Conservation (phyloP, 345 rosid species). For the Cardamine resedifolia region DNA sequence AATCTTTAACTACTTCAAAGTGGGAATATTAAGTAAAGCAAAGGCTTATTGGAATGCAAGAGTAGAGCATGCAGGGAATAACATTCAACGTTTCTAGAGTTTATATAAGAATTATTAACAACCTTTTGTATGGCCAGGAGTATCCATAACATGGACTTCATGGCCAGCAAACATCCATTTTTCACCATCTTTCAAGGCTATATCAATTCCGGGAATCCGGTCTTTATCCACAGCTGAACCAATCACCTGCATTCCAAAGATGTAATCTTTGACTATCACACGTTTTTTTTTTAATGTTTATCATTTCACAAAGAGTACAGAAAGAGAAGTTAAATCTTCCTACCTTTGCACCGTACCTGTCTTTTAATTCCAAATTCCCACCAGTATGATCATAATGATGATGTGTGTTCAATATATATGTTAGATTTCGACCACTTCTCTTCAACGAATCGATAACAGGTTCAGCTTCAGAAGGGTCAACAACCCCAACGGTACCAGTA, state of each 20-base stretch:
- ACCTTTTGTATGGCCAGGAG: slow-evolving; percentile 99
- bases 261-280: not conserved
- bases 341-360: slow-evolving; percentile 98
- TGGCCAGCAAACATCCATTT: slow-evolving; percentile 99
- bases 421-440: slow-evolving; percentile 70
- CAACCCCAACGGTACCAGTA: slow-evolving; percentile 97
- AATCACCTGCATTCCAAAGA: slow-evolving; percentile 65
- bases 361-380: slow-evolving; percentile 90
- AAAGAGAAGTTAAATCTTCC: slow-evolving; percentile 23
- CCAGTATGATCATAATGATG: slow-evolving; percentile 96
- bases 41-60: not conserved
- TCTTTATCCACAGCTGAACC: slow-evolving; percentile 76
- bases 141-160: slow-evolving; percentile 80
- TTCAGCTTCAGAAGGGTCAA: slow-evolving; percentile 92
- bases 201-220: slow-evolving; percentile 94
- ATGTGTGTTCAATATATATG: slow-evolving; percentile 90
- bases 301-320: not conserved
- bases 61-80: not conserved
- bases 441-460: slow-evolving; percentile 76
- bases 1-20: not conserved
- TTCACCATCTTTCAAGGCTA: slow-evolving; percentile 82
- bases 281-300: not conserved
- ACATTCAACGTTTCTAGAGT: slow-evolving; percentile 15
- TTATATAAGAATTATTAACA: slow-evolving; percentile 13
- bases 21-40: not conserved